Base-by-base conservation (phyloP, 371 early-diverging fungal genomes). In the Sporodiniella umbellata region DNA sequence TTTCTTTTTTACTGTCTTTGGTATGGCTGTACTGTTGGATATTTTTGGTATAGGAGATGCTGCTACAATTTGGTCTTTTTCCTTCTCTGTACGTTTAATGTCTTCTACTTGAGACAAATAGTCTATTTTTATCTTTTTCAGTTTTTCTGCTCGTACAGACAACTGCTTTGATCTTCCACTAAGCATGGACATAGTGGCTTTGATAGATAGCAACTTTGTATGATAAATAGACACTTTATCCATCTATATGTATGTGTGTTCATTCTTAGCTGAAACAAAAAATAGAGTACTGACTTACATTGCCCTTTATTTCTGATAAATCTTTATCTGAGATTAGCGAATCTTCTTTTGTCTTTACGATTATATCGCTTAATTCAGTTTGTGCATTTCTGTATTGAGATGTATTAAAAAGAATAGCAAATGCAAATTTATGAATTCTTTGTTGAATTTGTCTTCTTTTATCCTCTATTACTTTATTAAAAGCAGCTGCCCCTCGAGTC, bases 121-220 rank as follows among this genome's bases (percentile, higher is more conserved):
- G 8, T 68, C 54, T 2, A 53, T 21, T 19, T 70, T 70, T 10
- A 58, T 48, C 11, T 33, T 15, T 28, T 68, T 65, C 1, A 74
- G 47, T 24, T 65, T 65, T 11, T 63, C 53, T 0, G 71, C 70
- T 35, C 64, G 50, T 7, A 48, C 51, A 14, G 59, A 56, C 12
- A 74, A 53, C 22, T 70, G 68, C 11, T 54, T 54, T 3, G 70
- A 58, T 23, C 68, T 54, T 18, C 71, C 67, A 17, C 51, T 33
- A 2, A 74, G 42, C 62, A 66, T 63, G 1, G 64, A 48, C 68
- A 74, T 68, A 7, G 66, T 68, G 28, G 70, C 63, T 25, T 66
- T 63, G 15, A 74, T 22, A 0, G 68, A 64, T 33, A 61, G 31
- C 8, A 74, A 42, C 19, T 74, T 74, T 14, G 63, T 68, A 37